Conservation (phyloP, 2,329 filamentous ascomycete species). For the Mycosphaerella sp. region DNA sequence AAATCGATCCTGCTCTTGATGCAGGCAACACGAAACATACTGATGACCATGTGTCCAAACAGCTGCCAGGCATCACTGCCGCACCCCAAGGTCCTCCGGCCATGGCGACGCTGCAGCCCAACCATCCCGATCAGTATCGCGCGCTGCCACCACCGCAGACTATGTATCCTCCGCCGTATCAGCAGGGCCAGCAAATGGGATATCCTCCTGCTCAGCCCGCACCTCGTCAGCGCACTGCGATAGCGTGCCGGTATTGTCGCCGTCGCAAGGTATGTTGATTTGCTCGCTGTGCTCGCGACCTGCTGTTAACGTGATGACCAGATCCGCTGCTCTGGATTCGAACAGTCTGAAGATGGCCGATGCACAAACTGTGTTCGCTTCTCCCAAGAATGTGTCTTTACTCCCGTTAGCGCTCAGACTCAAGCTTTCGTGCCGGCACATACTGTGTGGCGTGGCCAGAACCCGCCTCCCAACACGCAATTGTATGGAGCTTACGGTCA, state of each 20-base stretch:
- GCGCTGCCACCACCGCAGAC: slow-evolving; percentile 42
- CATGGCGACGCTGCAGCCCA: slow-evolving; percentile 44
- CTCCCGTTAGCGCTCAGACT: slow-evolving; percentile 65
- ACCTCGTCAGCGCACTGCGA: slow-evolving; percentile 55
- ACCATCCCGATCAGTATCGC: slow-evolving; percentile 42
- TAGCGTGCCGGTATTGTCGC: slow-evolving; percentile 56
- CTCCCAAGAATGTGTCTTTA: slow-evolving; percentile 72
- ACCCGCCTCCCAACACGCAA: slow-evolving; percentile 37
- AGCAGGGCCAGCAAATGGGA: slow-evolving; percentile 38
- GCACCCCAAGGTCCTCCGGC: slow-evolving; percentile 7
- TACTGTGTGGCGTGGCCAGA: slow-evolving; percentile 51
- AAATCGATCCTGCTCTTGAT: slow-evolving; percentile 32
- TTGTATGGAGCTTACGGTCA: slow-evolving; percentile 50
- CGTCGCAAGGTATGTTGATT: slow-evolving; percentile 48
- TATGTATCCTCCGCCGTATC: slow-evolving; percentile 41
- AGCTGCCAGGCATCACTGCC: slow-evolving; percentile 35
- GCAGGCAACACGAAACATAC: slow-evolving; percentile 10
- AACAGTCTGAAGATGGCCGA: slow-evolving; percentile 63
- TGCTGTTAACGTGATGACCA: slow-evolving; percentile 32
- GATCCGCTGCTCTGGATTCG: slow-evolving; percentile 72
- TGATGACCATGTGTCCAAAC: slow-evolving; percentile 27
- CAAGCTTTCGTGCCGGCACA: slow-evolving; percentile 70
- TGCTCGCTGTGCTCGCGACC: background rate
- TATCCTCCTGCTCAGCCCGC: slow-evolving; percentile 45
- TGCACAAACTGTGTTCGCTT: slow-evolving; percentile 69